Evolutionary conservation across 2,329 filamentous ascomycete species (phyloP).

Genomic region (Botrytis byssoidea): DNA sequence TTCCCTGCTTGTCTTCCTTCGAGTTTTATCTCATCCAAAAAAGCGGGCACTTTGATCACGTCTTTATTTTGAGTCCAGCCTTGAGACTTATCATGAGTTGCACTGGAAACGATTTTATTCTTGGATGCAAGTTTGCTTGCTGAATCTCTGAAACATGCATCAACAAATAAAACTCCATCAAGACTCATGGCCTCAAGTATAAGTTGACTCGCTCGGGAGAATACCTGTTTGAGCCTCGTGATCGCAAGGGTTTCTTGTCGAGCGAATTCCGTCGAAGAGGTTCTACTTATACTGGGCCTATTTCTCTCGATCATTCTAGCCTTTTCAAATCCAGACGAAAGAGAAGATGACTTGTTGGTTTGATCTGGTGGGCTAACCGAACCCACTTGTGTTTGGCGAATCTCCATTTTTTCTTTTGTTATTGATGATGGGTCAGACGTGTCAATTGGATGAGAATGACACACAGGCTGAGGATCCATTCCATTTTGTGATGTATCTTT

Average conservation of each 20-base stretch:
- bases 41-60: background rate
- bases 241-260: constrained; percentile 15
- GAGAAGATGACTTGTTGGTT: background rate
- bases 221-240: constrained; percentile 21
- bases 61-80: background rate
- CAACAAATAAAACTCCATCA: constrained; percentile 30
- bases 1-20: background rate
- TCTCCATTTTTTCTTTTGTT: background rate
- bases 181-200: constrained; percentile 29
- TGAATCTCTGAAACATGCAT: constrained; percentile 26
- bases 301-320: background rate
- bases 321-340: background rate
- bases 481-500: constrained; percentile 1
- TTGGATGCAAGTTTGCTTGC: constrained; percentile 14
- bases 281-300: constrained; percentile 12
- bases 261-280: constrained; percentile 7
- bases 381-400: background rate
- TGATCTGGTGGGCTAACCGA: background rate
- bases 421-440: background rate
- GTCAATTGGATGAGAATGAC: background rate
- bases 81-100: background rate
- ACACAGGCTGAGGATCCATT: background rate
- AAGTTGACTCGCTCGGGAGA: constrained; percentile 28
- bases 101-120: background rate
- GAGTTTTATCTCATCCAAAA: background rate